phyloP scores from a whole-genome alignment of 768 basidiomycete genomes.

The Phaeotremella fagi region DNA sequence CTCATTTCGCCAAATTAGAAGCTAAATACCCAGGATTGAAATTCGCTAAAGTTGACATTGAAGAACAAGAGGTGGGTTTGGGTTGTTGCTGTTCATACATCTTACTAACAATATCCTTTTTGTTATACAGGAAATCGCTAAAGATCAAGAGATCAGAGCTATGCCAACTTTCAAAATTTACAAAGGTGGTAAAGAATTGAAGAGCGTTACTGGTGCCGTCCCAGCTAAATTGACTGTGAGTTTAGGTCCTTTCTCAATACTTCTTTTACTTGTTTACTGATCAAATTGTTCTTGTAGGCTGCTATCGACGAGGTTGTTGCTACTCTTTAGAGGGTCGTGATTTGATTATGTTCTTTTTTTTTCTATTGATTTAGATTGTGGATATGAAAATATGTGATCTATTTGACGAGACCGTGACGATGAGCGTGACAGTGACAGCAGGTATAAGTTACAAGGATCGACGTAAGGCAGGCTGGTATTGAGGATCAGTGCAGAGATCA shows the following conservation, averaged over 20 bases:
- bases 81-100: not conserved
- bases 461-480: no score
- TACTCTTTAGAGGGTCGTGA: not conserved
- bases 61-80: constrained; percentile 43
- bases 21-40: constrained; percentile 37
- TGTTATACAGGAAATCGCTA: constrained; percentile 40
- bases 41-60: constrained; percentile 51
- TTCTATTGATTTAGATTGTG: no score
- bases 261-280: not conserved
- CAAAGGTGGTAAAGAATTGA: constrained; percentile 46
- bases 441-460: no score
- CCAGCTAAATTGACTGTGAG: constrained; percentile 46
- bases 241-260: not conserved
- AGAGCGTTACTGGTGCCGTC: constrained; percentile 46
- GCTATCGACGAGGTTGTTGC: not conserved
- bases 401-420: no score
- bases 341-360: no score
- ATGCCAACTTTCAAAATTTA: constrained; percentile 52
- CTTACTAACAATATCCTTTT: no score
- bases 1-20: constrained; percentile 48
- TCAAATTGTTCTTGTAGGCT: no score
- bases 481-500: no score
- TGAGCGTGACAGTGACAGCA: no score
- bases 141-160: constrained; percentile 41
- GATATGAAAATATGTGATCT: no score